phyloP scores from a whole-genome alignment of 164 flowering plant species.

The Berberis vulgaris region DNA sequence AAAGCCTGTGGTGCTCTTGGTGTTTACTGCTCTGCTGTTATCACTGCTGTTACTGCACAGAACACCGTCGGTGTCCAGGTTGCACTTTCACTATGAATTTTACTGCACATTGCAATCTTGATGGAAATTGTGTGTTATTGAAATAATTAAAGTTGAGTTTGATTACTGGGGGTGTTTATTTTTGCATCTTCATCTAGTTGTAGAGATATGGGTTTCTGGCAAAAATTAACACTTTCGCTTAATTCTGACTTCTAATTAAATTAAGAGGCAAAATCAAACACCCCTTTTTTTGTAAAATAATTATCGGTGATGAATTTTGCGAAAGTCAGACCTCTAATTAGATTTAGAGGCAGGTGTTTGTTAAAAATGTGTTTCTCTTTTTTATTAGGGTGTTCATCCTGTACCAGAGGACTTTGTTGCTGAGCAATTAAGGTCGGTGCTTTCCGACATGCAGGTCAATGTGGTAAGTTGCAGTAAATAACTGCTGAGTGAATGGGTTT shows the following conservation, averaged over 20 bases:
- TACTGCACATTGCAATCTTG: neutral
- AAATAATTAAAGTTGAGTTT: no score
- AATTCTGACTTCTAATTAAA: no score
- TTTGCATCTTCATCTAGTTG: neutral
- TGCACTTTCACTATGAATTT: neutral
- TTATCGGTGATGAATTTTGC: no score
- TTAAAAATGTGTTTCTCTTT: neutral
- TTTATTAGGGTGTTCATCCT: slow-evolving; percentile 48
- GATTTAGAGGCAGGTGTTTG: no score
- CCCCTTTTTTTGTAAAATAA: neutral
- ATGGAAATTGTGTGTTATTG: no score
- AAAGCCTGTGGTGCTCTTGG: slow-evolving; percentile 87
- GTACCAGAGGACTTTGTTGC: slow-evolving; percentile 66
- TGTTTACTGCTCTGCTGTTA: slow-evolving; percentile 88
- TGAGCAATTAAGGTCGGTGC: slow-evolving; percentile 75
- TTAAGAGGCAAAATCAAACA: neutral
- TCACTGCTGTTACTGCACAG: slow-evolving; percentile 93
- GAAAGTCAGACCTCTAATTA: no score
- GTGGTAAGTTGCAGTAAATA: slow-evolving; percentile 45
- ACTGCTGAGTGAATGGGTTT: no score
- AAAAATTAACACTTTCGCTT: no score
- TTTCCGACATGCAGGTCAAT: slow-evolving; percentile 87
- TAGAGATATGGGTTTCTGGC: neutral
- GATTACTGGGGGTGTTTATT: neutral
- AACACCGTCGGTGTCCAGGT: slow-evolving; percentile 98